Conservation (phyloP, 495 filamentous ascomycete genomes). For the Lasiosphaeria miniovina region DNA sequence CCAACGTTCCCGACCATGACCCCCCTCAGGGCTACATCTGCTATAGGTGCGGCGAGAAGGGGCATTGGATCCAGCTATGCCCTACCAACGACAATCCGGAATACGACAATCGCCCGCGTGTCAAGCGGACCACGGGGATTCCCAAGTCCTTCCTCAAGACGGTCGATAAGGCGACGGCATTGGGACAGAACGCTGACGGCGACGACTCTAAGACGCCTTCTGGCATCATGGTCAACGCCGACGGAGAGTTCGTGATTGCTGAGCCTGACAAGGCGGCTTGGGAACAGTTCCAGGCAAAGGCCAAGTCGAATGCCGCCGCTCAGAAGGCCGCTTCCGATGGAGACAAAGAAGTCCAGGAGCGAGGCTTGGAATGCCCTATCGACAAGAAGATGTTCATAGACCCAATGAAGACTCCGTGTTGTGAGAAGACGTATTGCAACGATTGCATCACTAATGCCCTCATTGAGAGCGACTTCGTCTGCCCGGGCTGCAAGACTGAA, state of each 20-base stretch:
- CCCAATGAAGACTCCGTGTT: constrained; percentile 97
- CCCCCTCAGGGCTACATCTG: constrained; percentile 93
- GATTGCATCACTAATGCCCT: constrained; percentile 97
- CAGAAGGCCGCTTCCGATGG: constrained; percentile 65
- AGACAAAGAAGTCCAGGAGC: constrained; percentile 75
- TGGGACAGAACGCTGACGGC: constrained; percentile 69
- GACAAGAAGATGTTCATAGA: constrained; percentile 96
- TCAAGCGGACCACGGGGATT: constrained; percentile 95
- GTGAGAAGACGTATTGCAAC: constrained; percentile 95
- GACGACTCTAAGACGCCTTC: constrained; percentile 73
- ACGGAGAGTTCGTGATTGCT: constrained; percentile 94
- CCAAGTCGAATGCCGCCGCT: constrained; percentile 76
- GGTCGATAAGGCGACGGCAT: constrained; percentile 80
- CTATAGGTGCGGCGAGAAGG: constrained; percentile 97
- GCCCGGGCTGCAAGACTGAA: constrained; percentile 84
- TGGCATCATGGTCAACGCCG: constrained; percentile 93
- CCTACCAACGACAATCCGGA: constrained; percentile 97
- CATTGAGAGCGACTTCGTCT: constrained; percentile 95
- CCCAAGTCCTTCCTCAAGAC: constrained; percentile 89
- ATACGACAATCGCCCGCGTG: constrained; percentile 82
- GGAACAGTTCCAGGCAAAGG: constrained; percentile 94
- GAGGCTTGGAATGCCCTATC: constrained; percentile 86
- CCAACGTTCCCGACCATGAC: constrained; percentile 82
- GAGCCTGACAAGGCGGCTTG: constrained; percentile 91
- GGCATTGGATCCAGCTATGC: constrained; percentile 96